Conservation (phyloP, 768 basidiomycete species). For the Suillus ampliporus region DNA sequence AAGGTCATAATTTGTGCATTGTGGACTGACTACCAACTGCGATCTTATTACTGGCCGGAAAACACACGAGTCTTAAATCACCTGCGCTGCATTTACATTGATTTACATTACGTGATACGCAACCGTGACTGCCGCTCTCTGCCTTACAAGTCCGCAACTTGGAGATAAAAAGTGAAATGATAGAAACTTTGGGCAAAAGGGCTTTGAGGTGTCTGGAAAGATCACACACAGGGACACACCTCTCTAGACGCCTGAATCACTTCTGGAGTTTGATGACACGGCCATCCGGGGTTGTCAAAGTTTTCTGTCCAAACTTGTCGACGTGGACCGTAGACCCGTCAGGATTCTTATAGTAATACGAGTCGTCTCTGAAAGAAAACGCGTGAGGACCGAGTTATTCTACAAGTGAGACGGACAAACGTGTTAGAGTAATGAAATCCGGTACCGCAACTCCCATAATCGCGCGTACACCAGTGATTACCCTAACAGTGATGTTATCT, state of each 20-base stretch:
- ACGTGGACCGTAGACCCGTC: background rate
- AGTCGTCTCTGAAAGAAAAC: background rate
- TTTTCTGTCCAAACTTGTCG: background rate
- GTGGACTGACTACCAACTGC: too few relatives aligned
- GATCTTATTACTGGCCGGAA: too few relatives aligned
- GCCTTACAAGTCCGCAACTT: too few relatives aligned
- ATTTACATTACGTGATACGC: too few relatives aligned
- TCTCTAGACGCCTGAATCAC: background rate
- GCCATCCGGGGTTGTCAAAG: background rate
- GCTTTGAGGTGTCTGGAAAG: too few relatives aligned
- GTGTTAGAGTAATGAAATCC: background rate
- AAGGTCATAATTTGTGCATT: too few relatives aligned
- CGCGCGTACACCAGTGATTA: background rate
- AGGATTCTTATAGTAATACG: background rate
- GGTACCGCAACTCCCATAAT: background rate
- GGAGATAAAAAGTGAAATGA: too few relatives aligned
- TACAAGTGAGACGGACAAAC: background rate
- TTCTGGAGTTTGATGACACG: background rate
- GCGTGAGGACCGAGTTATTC: background rate
- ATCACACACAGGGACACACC: too few relatives aligned
- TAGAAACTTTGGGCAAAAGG: too few relatives aligned
- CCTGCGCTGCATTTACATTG: too few relatives aligned
- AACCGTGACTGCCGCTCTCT: too few relatives aligned
- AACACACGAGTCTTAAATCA: too few relatives aligned
- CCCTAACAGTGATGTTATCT: background rate